Base-by-base conservation (phyloP, 306 rosid species). In the Vigna hirtella region DNA sequence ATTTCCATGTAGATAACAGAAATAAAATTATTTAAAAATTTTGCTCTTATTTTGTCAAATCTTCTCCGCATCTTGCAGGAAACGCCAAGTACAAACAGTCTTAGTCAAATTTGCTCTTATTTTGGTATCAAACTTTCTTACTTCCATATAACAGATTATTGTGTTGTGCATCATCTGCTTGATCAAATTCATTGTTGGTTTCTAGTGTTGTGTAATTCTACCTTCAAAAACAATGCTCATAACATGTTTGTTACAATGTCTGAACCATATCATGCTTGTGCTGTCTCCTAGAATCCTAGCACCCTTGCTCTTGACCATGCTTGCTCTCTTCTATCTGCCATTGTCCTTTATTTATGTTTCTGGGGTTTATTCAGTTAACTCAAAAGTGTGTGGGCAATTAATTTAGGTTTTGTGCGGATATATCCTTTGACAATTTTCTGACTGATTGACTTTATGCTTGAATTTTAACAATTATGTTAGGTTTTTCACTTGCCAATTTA, bases 191-290 rank as follows among this genome's bases (percentile, higher is more conserved):
- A 58, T 28, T 40, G 24, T 69, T 55, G 36, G 16, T 56, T 77
- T 77, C n/a, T 53, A 20, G 5, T 1, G 2, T 36, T 30, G 20
- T 7, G 1, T 45, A 0, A 61, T 77, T 24, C 14, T 10, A 7
- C 40, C 30, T 77, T 53, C 3, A 14, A n/a, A 57, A 30, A n/a
- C 56, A 30, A 24, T 69, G 76, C 40, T 9, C 15, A 55, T 70
- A 45, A 30, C 76, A 2, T 56, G 82, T 55, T 77, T 68, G 82
- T 18, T 67, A 47, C 30, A 69, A 68, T 69, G 70, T 47, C 51
- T 78, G 63, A 69, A 67, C 58, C 36, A 67, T 12, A 0, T 10
- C 38, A 53, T 77, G 67, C 30, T 40, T 24, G 10, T 53, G 57
- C 10, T 52, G 67, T 40, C 40, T 66, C 59, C 36, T 17, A 53